phyloP scores from a whole-genome alignment of 2,329 filamentous ascomycete species.

The Tothia fuscella region DNA sequence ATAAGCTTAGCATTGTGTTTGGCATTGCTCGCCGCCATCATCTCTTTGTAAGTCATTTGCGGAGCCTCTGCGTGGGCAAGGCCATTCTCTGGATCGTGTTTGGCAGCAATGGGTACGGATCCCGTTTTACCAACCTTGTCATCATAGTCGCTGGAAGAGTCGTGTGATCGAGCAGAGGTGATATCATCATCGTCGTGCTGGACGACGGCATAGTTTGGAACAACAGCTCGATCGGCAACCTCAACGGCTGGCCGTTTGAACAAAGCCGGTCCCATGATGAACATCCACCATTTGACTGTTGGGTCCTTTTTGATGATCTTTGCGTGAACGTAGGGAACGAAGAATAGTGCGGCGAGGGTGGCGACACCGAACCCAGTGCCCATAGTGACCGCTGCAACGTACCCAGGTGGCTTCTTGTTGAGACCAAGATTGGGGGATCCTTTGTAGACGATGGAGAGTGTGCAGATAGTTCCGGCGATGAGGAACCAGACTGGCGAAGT shows the following conservation, averaged over 20 bases:
- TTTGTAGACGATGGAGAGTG: constrained; percentile 41
- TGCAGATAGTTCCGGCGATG: constrained; percentile 55
- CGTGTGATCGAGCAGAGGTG: constrained; percentile 22
- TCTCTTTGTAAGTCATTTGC: constrained; percentile 49
- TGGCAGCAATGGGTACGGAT: not conserved
- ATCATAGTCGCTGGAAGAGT: not conserved
- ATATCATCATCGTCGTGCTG: constrained; percentile 23
- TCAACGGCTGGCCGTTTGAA: constrained; percentile 16
- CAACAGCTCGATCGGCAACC: constrained; percentile 16
- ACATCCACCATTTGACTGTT: constrained; percentile 44
- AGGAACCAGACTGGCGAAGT: constrained; percentile 68
- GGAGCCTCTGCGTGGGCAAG: constrained; percentile 30
- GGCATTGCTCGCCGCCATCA: constrained; percentile 44
- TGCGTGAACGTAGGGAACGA: constrained; percentile 48
- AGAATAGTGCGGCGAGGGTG: constrained; percentile 30
- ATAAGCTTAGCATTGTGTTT: constrained; percentile 52
- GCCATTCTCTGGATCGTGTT: not conserved
- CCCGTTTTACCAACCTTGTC: constrained; percentile 1
- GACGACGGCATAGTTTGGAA: constrained; percentile 19
- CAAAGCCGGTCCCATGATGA: constrained; percentile 42
- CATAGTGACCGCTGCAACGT: constrained; percentile 20
- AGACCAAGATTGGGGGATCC: constrained; percentile 37
- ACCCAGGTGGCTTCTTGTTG: constrained; percentile 21
- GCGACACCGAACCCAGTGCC: constrained; percentile 15
- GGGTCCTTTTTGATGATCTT: constrained; percentile 49